These are phyloP conservation scores for Podaxis sp. DNA, from an alignment of 768 basidiomycete species.

Conservation along the genomic window DNA sequence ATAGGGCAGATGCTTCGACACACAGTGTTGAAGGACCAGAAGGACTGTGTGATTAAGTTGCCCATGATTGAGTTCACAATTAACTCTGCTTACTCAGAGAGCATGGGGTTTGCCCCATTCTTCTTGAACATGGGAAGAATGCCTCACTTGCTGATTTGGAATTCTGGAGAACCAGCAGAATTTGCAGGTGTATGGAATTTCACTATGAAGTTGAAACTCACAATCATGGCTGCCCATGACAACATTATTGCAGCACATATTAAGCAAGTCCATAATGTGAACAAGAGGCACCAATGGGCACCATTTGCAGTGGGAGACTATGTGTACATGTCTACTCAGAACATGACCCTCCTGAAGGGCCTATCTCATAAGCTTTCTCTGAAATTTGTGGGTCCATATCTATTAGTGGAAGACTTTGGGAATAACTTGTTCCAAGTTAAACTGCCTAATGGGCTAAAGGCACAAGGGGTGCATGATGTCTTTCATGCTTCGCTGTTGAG, in stretches of 20 bases:
- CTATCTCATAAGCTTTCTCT: slow-evolving; percentile 15
- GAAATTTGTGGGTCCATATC: slow-evolving; percentile 5
- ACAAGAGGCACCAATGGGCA: slow-evolving; percentile 16
- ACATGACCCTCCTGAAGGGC: slow-evolving; percentile 7
- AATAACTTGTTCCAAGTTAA: neutral
- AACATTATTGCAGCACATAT: slow-evolving; percentile 29
- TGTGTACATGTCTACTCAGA: slow-evolving; percentile 20
- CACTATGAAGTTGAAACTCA: slow-evolving; percentile 12
- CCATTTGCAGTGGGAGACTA: slow-evolving; percentile 11
- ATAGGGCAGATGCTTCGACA: neutral
- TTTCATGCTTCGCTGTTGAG: neutral
- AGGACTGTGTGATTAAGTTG: neutral
- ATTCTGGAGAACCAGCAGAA: slow-evolving; percentile 3
- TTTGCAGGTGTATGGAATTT: slow-evolving; percentile 15
- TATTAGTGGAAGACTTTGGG: neutral
- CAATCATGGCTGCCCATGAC: slow-evolving; percentile 28
- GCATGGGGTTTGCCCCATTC: slow-evolving; percentile 16
- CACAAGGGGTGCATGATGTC: neutral
- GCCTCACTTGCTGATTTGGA: slow-evolving; percentile 13
- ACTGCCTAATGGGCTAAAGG: neutral
- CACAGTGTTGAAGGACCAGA: neutral
- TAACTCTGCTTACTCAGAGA: slow-evolving; percentile 10
- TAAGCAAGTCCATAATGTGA: slow-evolving; percentile 25
- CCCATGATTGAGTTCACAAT: slow-evolving; percentile 3
- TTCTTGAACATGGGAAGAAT: slow-evolving; percentile 16